phyloP scores from a whole-genome alignment of 2,329 filamentous ascomycete genomes.

The Xylariales sp. region DNA sequence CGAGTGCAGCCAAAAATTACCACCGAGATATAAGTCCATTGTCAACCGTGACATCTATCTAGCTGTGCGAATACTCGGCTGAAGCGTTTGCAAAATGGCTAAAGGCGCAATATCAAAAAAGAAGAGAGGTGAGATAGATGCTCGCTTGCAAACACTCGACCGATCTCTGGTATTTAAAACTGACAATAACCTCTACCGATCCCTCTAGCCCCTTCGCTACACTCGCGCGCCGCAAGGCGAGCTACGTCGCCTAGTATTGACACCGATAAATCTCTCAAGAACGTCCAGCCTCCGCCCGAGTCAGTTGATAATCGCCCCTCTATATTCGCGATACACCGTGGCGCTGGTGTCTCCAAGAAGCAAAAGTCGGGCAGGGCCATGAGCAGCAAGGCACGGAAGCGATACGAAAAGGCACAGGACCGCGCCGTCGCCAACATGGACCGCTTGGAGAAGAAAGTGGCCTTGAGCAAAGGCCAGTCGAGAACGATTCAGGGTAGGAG shows the following conservation, averaged over 20 bases:
- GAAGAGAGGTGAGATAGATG: slow-evolving; percentile 42
- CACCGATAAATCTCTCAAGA: slow-evolving; percentile 77
- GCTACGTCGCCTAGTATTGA: slow-evolving; percentile 77
- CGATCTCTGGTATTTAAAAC: neutral
- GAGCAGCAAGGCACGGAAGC: slow-evolving; percentile 65
- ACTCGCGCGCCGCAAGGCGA: slow-evolving; percentile 80
- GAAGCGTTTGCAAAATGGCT: slow-evolving; percentile 46
- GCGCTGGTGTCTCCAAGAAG: slow-evolving; percentile 76
- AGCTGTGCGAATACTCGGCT: neutral
- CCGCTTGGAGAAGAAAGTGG: slow-evolving; percentile 66
- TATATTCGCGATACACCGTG: slow-evolving; percentile 75
- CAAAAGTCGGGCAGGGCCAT: slow-evolving; percentile 67
- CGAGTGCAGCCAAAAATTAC: neutral
- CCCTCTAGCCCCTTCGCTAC: slow-evolving; percentile 68
- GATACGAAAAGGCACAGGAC: slow-evolving; percentile 68
- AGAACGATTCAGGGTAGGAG: slow-evolving; percentile 60
- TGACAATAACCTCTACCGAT: slow-evolving; percentile 18
- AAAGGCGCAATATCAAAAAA: slow-evolving; percentile 52
- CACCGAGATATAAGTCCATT: neutral
- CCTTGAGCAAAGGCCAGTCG: slow-evolving; percentile 64
- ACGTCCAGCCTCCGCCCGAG: slow-evolving; percentile 63
- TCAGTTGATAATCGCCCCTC: slow-evolving; percentile 67
- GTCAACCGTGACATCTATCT: neutral
- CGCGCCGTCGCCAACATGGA: slow-evolving; percentile 70
- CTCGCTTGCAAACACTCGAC: slow-evolving; percentile 14